Percentiles rank a stretch among this genome's conserved stretches.
These are phyloP conservation scores for Emericellopsis cladophorae DNA, from an alignment of 2,329 filamentous ascomycete genomes.

Conservation along the genomic window DNA sequence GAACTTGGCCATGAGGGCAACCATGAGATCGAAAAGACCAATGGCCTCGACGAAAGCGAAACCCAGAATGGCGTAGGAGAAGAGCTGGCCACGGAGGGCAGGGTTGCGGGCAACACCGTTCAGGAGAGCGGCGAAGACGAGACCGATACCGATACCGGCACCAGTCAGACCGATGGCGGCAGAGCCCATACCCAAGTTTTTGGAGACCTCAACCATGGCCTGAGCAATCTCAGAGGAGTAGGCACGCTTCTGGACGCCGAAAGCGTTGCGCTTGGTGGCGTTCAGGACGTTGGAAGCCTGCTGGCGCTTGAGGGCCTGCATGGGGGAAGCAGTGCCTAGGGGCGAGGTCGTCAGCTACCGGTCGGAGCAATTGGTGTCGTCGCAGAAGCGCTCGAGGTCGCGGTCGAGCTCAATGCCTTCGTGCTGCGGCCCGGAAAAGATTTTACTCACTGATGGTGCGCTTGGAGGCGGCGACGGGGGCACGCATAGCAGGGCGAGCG, in stretches of 20 bases:
- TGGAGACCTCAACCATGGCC: slow-evolving; percentile 81
- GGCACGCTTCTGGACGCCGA: slow-evolving; percentile 54
- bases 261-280: slow-evolving; percentile 52
- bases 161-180: slow-evolving; percentile 86
- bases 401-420: slow-evolving; percentile 16
- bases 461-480: slow-evolving; percentile 54
- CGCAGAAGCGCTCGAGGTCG: neutral
- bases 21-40: slow-evolving; percentile 80
- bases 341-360: slow-evolving; percentile 1
- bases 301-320: slow-evolving; percentile 67
- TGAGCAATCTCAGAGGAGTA: slow-evolving; percentile 84
- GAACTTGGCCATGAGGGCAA: slow-evolving; percentile 91
- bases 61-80: slow-evolving; percentile 91
- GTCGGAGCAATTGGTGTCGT: slow-evolving; percentile 1
- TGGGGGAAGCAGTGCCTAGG: slow-evolving; percentile 45
- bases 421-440: slow-evolving; percentile 8
- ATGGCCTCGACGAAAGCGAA: slow-evolving; percentile 93
- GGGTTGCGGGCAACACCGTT: slow-evolving; percentile 89
- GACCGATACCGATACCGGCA: slow-evolving; percentile 91
- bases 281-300: slow-evolving; percentile 54
- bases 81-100: slow-evolving; percentile 86
- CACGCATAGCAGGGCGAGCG: slow-evolving; percentile 62
- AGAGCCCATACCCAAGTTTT: slow-evolving; percentile 81
- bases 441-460: slow-evolving; percentile 60
- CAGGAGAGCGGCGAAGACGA: slow-evolving; percentile 84